Percentiles rank a stretch among this genome's conserved stretches.
phyloP scores from a whole-genome alignment of 345 rosid genomes.

The Syzygium grande region DNA sequence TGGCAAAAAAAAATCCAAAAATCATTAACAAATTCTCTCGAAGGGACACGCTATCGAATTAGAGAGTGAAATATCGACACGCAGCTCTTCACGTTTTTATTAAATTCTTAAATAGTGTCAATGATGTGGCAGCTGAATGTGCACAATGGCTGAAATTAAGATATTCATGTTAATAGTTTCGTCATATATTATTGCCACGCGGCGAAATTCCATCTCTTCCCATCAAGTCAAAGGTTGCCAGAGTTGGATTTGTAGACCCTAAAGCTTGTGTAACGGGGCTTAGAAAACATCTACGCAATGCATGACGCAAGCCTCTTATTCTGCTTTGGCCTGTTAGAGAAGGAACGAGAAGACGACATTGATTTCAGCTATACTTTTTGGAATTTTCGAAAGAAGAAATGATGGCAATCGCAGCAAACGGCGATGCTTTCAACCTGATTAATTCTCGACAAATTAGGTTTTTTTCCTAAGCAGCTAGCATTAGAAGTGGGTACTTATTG shows the following conservation, averaged over 20 bases:
- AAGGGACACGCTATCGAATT: neutral
- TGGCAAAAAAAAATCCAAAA: neutral
- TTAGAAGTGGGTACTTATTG: neutral
- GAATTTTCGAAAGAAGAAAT: neutral
- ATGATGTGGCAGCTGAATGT: too few relatives aligned
- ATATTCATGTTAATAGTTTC: too few relatives aligned
- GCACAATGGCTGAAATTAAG: too few relatives aligned
- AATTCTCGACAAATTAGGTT: neutral
- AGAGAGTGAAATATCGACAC: too few relatives aligned
- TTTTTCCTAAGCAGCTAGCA: neutral
- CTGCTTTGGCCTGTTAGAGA: neutral
- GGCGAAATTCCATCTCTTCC: neutral
- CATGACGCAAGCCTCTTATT: neutral
- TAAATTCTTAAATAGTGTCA: too few relatives aligned
- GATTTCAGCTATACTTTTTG: neutral
- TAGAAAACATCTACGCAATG: neutral
- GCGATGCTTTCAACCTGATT: neutral
- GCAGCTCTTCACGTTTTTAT: too few relatives aligned
- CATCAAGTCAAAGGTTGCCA: neutral
- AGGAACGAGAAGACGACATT: neutral
- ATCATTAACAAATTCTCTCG: too few relatives aligned
- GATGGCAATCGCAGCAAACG: neutral
- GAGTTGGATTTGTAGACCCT: neutral
- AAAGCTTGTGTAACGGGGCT: neutral
- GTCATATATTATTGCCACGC: too few relatives aligned